phyloP scores from a whole-genome alignment of 2,329 filamentous ascomycete species.

The Xylaria sp. region DNA sequence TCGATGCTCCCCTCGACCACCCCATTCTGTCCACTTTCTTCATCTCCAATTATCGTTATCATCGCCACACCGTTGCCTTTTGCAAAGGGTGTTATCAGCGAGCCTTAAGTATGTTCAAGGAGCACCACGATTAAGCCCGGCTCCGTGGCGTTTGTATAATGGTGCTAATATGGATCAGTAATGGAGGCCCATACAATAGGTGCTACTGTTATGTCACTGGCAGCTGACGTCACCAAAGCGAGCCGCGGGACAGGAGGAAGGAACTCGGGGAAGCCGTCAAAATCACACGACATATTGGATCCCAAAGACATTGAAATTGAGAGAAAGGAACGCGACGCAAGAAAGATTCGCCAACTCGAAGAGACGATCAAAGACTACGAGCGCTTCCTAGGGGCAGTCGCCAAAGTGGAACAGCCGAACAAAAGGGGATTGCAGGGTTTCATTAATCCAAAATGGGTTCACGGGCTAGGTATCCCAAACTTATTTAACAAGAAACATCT shows the following conservation, averaged over 20 bases:
- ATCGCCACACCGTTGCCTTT: background rate
- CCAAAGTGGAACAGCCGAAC: background rate
- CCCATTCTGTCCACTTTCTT: too few species aligned
- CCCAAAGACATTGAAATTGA: background rate
- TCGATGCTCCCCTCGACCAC: too few species aligned
- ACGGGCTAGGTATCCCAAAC: background rate
- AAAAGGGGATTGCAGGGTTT: background rate
- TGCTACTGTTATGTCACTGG: background rate
- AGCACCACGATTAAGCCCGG: background rate
- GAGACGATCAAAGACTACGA: background rate
- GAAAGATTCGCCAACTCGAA: background rate
- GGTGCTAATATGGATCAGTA: background rate
- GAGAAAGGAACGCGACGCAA: background rate
- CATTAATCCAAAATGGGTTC: background rate
- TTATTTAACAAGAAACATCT: background rate
- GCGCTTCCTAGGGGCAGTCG: background rate
- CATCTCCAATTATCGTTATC: background rate
- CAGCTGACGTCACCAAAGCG: background rate
- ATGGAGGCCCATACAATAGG: background rate
- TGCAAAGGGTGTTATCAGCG: background rate
- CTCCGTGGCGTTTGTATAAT: background rate
- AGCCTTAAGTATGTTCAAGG: background rate
- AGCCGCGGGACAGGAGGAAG: background rate
- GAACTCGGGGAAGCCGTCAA: background rate
- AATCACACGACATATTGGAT: background rate